phyloP scores from a whole-genome alignment of 78 protist species.

The Protostelium mycophagum region DNA sequence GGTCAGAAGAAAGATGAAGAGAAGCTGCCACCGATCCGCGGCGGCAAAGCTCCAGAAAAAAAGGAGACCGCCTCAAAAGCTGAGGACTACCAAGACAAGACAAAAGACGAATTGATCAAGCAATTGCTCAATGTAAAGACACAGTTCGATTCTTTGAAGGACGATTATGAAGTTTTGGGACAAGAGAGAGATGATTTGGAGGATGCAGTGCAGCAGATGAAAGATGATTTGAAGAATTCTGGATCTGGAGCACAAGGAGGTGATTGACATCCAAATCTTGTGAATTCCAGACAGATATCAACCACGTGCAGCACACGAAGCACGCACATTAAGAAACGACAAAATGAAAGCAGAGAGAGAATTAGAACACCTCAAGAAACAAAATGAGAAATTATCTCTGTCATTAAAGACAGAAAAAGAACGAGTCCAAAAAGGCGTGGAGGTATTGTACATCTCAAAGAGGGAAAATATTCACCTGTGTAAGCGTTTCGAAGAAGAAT shows the following conservation, averaged over 20 bases:
- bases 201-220: neutral
- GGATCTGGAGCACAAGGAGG: neutral
- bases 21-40: neutral
- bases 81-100: neutral
- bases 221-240: neutral
- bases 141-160: neutral
- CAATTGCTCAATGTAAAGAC: neutral
- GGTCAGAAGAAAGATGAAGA: neutral
- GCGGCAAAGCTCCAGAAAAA: neutral
- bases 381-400: neutral
- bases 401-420: neutral
- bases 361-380: neutral
- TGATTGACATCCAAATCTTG: neutral
- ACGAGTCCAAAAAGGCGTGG: neutral
- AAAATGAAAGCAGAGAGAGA: neutral
- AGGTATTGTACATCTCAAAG: too few species aligned
- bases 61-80: neutral
- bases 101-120: neutral
- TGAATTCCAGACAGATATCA: neutral
- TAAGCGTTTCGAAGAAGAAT: neutral
- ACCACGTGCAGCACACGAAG: neutral
- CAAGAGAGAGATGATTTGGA: neutral
- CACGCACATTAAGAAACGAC: neutral
- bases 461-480: too few species aligned
- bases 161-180: neutral